Base-by-base conservation (phyloP, 2,329 filamentous ascomycete genomes). In the Diaporthe destruens region DNA sequence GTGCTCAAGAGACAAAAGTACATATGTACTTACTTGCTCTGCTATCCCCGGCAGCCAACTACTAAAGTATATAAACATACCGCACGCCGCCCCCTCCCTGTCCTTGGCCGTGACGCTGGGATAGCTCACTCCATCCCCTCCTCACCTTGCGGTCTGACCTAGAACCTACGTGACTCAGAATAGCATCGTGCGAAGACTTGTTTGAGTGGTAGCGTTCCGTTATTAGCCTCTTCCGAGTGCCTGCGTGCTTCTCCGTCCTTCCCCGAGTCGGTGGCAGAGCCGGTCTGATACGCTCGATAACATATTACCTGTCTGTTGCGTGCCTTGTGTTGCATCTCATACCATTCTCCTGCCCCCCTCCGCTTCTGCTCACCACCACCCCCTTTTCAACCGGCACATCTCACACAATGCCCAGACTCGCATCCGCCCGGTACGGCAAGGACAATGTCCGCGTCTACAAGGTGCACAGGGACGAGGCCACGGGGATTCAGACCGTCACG, bases 371-470 rank as follows among this genome's bases (percentile, higher is more conserved):
- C 53, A 49, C 36, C 54, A 54, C 23, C n/a, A 44, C 11, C 51
- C 25, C 34, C 32, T 23, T 8, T 14, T 14, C 16, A 16, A 16
- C 36, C 34, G 29, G n/a, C 29, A 47, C 56, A 73, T 63, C 61
- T 59, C 63, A 54, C 76, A 81, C 63, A 72, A 91, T 91, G 89
- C 83, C 89, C 76, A 81, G 82, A 77, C 83, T 92, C 74, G 85
- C 88, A 74, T 85, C 89, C 79, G 93, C 93, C 78, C 91, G 92
- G 81, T 96, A 95, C 82, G 93, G 93, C 85, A 96, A 99, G 90
- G 96, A 98, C 90, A 98, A 99, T 86, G 93, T 99, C 88, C 95
- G 96, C 80, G 91, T 99, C 79, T 97, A 93, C 90, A 99, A 99
- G 85, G 95, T 98, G 79, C 88, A 97, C 80, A 91, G 91, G 78